These are phyloP conservation scores for Comarum palustre DNA, from an alignment of 306 rosid genomes.

Conservation along the genomic window DNA sequence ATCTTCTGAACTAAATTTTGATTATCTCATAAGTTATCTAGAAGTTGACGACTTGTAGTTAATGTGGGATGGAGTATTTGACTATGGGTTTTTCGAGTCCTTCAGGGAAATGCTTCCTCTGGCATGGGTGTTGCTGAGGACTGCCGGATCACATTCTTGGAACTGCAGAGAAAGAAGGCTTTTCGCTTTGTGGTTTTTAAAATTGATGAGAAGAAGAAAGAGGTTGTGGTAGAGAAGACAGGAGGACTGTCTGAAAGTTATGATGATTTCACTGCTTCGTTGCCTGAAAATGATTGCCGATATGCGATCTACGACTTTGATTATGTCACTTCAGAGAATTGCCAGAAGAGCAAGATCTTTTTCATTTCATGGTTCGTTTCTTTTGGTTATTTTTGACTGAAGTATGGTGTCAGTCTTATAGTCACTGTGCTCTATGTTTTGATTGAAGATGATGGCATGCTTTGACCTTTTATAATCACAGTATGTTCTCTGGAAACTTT, in stretches of 20 bases:
- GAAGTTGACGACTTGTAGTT: not conserved
- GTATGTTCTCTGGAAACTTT: not conserved
- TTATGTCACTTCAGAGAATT: conserved; percentile 71
- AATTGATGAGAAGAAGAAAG: conserved; percentile 76
- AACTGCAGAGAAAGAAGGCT: conserved; percentile 77
- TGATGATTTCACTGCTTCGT: conserved; percentile 67
- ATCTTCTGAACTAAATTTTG: not conserved
- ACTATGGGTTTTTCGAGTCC: conserved; percentile 21
- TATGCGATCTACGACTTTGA: conserved; percentile 72
- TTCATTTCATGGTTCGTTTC: conserved; percentile 72
- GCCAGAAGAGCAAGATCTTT: conserved; percentile 78
- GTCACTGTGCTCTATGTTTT: not conserved
- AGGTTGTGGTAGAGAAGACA: conserved; percentile 77
- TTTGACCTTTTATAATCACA: not conserved
- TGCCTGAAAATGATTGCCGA: conserved; percentile 80
- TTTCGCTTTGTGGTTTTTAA: conserved; percentile 71
- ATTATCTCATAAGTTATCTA: not conserved
- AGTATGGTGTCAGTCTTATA: not conserved
- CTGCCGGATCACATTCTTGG: conserved; percentile 54
- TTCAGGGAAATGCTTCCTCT: conserved; percentile 61
- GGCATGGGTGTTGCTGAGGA: conserved; percentile 79
- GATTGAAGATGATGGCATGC: not conserved
- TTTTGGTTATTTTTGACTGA: not conserved
- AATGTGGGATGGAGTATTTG: conserved; percentile 8
- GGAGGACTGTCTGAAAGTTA: conserved; percentile 78